Base-by-base conservation (phyloP, 768 basidiomycete species). In the Suillus subluteus region DNA sequence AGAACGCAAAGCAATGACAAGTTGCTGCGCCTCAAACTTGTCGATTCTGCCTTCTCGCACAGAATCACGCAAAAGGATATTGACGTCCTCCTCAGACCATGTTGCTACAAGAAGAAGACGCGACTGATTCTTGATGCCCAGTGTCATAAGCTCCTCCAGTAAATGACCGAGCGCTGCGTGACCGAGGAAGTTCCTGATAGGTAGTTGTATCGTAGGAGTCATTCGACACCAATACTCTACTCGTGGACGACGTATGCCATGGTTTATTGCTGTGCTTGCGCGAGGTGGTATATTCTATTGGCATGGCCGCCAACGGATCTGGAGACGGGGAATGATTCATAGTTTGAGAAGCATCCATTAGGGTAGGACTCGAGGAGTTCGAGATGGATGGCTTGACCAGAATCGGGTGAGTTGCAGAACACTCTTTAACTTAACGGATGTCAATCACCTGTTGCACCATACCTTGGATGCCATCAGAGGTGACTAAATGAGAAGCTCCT, bases 1-100 rank as follows among this genome's bases (percentile, higher is more conserved):
- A 63, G 62, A 63, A 44, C 65, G 67, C n/a, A 67, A 61, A 16
- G 48, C 56, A 15, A 67, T 41, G 3, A 30, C 23, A 30, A 67
- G 54, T 32, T 65, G 32, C 40, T 50, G 44, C 11, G 18, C 66
- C 26, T 67, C 66, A 37, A 66, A 67, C 15, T n/a, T 64, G 30
- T 65, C 56, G 35, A 68, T 61, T 23, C 54, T 59, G 15, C 37
- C 11, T 16, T 66, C 55, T 26, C 63, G 63, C 58, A 48, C 54
- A 52, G 64, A 41, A 37, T 52, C 43, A 26, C 30, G 43, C 26
- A 67, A 44, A 50, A 67, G 40, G 21, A 56, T 35, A 18, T 56
- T 3, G 26, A 55, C 12, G 12, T 67, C 66, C 21, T 23, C 13
- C 26, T 52, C 26, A 12, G 65, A 37, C 66, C 66, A 65, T 26